A percentile compares a stretch with the other conserved stretches of the same genome.
These are phyloP conservation scores for Chloromonas sp. DNA, from an alignment of 163 green algal species.

Conservation along the genomic window DNA sequence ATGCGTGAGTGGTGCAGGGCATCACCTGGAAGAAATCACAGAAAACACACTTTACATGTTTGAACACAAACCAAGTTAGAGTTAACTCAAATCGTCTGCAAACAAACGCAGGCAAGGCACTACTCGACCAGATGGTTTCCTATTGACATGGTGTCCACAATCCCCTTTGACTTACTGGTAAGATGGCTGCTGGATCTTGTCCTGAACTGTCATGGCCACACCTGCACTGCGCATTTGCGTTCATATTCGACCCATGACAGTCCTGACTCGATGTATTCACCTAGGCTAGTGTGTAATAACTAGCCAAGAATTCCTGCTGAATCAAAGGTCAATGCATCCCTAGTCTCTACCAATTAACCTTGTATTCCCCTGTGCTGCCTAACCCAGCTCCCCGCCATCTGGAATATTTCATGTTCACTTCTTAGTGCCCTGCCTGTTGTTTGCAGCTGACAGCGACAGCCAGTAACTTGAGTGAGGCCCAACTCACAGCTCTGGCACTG, in stretches of 20 bases:
- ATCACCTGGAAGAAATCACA: too few relatives aligned
- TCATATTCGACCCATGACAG: not conserved
- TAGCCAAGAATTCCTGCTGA: too few relatives aligned
- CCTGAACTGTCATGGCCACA: not conserved
- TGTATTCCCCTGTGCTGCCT: too few relatives aligned
- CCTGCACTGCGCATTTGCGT: not conserved
- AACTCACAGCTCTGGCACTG: conserved; percentile 10
- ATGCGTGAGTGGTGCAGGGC: too few relatives aligned
- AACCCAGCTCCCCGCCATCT: not conserved
- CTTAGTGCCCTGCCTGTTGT: not conserved
- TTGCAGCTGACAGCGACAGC: not conserved
- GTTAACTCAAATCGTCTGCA: too few relatives aligned
- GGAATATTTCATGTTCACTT: not conserved
- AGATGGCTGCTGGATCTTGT: not conserved
- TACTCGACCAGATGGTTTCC: not conserved
- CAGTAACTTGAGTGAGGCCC: not conserved
- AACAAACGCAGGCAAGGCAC: not conserved
- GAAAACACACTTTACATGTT: too few relatives aligned
- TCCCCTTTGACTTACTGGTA: not conserved
- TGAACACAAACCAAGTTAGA: too few relatives aligned
- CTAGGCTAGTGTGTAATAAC: too few relatives aligned
- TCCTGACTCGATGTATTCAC: too few relatives aligned
- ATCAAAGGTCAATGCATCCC: too few relatives aligned
- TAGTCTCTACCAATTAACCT: too few relatives aligned
- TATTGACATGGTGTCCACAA: not conserved